phyloP scores from a whole-genome alignment of 495 filamentous ascomycete species.

The Eremomyces bilateralis region DNA sequence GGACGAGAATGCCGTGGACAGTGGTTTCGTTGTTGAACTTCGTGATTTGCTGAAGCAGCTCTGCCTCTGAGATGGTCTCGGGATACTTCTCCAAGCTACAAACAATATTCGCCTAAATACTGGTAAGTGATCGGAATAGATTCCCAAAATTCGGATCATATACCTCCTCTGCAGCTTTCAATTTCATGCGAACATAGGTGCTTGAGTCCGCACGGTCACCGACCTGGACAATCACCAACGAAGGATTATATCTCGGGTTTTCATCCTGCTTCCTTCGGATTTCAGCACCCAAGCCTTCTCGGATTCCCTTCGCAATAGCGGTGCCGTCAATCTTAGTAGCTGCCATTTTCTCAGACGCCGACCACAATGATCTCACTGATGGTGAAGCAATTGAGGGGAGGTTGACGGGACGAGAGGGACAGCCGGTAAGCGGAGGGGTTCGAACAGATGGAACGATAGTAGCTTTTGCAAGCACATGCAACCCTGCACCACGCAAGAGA shows the following conservation, averaged over 20 bases:
- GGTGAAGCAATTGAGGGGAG: background rate
- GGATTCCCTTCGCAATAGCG: conserved; percentile 74
- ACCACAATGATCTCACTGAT: too few relatives aligned
- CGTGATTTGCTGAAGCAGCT: conserved; percentile 63
- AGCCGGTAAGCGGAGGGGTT: background rate
- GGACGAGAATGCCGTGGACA: conserved; percentile 84
- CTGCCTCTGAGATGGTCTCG: conserved; percentile 59
- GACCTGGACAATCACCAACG: conserved; percentile 73
- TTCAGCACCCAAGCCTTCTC: conserved; percentile 51
- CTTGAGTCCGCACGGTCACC: conserved; percentile 24
- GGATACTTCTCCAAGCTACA: conserved; percentile 70
- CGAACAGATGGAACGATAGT: background rate
- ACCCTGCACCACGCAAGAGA: background rate
- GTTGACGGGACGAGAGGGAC: background rate
- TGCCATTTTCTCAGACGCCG: too few relatives aligned
- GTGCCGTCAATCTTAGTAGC: conserved; percentile 90
- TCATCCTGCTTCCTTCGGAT: conserved; percentile 59
- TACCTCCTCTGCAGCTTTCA: conserved; percentile 91
- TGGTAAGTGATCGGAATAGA: background rate
- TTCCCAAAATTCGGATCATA: background rate
- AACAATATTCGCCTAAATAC: conserved; percentile 54
- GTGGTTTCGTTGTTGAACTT: conserved; percentile 68
- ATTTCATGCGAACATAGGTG: conserved; percentile 98
- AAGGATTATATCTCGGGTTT: conserved; percentile 74
- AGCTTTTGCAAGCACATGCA: background rate